Base-by-base conservation (phyloP, 2,329 filamentous ascomycete genomes). In the Monosporascus sp. region DNA sequence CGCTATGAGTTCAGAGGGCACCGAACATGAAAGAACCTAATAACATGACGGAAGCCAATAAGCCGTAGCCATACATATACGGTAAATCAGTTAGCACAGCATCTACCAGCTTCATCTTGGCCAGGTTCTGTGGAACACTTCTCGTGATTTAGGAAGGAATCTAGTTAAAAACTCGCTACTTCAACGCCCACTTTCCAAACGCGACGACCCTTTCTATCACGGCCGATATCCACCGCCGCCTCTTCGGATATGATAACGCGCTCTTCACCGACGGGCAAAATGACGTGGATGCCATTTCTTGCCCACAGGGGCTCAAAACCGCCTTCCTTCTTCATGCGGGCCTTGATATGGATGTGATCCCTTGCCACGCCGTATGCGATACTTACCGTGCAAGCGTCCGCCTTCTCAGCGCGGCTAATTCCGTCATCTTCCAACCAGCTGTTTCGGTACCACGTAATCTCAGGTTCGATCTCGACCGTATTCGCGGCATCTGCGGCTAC, bases 381-480 rank as follows among this genome's bases (percentile, higher is more conserved):
- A 7, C 31, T 55, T 6, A 63, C 38, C 48, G 56, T 51, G 54
- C 58, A 63, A 14, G 63, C 45, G 14, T 62, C 61, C n/a, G 62
- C 62, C 48, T 63, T 63, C 8, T 60, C 61, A 38, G 53, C 52
- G 14, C 54, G 50, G 46, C 65, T 67, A 40, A 61, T 55, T 5
- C 67, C 67, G 38, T 70, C 66, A 49, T 70, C 67, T 49, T 70
- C 67, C 6, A 65, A 55, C 68, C 67, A 70, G 17, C 56, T 57
- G 49, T 53, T 62, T 37, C 48, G 49, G 50, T 65, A 69, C 51
- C 47, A 52, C 11, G 51, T 49, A 6, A 45, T 47, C 28, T 52
- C 56, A 18, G 40, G 35, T 9, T 31, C 37, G 9, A 26, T n/a
- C 11, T 18, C 37, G 20, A 45, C 22, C n/a, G 31, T 35, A 35